These are phyloP conservation scores for Amaranthus tricolor DNA, from an alignment of 179 eudicot genomes.

Conservation along the genomic window DNA sequence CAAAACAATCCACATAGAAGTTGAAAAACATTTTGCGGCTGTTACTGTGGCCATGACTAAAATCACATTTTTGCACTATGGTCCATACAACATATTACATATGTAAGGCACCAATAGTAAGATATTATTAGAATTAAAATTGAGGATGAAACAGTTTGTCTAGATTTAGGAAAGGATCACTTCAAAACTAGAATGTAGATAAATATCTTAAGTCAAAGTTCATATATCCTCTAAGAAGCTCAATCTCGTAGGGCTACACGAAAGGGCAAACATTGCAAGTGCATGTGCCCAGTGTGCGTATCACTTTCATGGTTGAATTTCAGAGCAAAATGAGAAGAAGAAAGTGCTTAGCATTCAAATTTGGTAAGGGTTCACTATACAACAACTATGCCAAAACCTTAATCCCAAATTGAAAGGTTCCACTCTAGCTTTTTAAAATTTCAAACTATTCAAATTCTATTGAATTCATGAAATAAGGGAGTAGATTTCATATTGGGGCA, in stretches of 20 bases:
- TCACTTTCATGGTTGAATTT: background rate
- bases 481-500: background rate
- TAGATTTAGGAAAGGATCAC: background rate
- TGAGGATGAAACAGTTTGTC: background rate
- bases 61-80: too few species aligned
- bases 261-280: background rate
- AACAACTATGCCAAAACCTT: too few species aligned
- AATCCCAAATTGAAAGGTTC: too few species aligned
- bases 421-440: background rate
- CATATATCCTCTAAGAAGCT: background rate
- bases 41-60: too few species aligned
- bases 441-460: background rate
- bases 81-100: too few species aligned
- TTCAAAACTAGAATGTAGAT: background rate
- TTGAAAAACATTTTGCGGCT: too few species aligned
- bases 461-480: background rate
- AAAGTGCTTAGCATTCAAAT: background rate
- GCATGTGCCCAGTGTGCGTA: background rate
- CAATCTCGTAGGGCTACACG: background rate
- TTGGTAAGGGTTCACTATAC: background rate
- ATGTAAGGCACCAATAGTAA: background rate
- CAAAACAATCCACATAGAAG: too few species aligned
- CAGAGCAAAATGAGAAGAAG: background rate
- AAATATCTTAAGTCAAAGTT: background rate
- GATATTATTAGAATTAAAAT: background rate